phyloP scores from a whole-genome alignment of 305 asterid genomes.

The Ajuga reptans region DNA sequence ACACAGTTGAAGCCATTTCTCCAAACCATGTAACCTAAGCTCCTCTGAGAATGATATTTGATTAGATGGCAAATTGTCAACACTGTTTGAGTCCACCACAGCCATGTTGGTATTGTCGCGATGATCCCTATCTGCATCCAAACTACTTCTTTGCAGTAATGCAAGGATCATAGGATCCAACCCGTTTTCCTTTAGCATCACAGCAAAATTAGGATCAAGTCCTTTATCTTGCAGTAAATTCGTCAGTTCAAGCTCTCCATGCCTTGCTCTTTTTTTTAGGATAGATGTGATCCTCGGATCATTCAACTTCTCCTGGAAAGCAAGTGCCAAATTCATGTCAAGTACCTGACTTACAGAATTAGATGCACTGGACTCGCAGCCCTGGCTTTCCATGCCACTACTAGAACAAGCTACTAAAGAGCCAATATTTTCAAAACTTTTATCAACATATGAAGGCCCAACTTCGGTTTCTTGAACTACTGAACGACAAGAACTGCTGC shows the following conservation, averaged over 20 bases:
- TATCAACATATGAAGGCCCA: slow-evolving; percentile 71
- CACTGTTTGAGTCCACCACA: slow-evolving; percentile 51
- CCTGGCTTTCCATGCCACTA: slow-evolving; percentile 95
- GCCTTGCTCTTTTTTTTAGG: slow-evolving; percentile 70
- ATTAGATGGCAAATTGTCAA: slow-evolving; percentile 59
- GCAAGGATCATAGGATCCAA: slow-evolving; percentile 98
- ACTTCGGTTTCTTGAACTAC: slow-evolving; percentile 87
- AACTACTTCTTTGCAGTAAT: slow-evolving; percentile 90
- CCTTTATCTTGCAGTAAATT: slow-evolving; percentile 90
- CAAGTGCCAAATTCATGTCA: slow-evolving; percentile 84
- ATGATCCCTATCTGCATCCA: slow-evolving; percentile 99
- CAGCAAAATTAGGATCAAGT: slow-evolving; percentile 96
- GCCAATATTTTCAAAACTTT: slow-evolving; percentile 52
- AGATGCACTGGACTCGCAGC: slow-evolving; percentile 80
- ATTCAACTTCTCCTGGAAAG: slow-evolving; percentile 80
- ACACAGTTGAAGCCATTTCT: slow-evolving; percentile 83
- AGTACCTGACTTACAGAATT: slow-evolving; percentile 68
- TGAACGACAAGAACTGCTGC: slow-evolving; percentile 83
- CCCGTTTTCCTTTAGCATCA: slow-evolving; percentile 98
- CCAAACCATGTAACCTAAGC: slow-evolving; percentile 80
- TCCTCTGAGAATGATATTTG: slow-evolving; percentile 95
- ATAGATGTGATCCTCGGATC: slow-evolving; percentile 92
- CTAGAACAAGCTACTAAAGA: slow-evolving; percentile 81
- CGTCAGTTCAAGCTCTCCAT: slow-evolving; percentile 79
- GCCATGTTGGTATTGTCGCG: slow-evolving; percentile 65